Evolutionary conservation across 2,329 filamentous ascomycete species (phyloP).

Genomic region (Tolypocladium amazonense): DNA sequence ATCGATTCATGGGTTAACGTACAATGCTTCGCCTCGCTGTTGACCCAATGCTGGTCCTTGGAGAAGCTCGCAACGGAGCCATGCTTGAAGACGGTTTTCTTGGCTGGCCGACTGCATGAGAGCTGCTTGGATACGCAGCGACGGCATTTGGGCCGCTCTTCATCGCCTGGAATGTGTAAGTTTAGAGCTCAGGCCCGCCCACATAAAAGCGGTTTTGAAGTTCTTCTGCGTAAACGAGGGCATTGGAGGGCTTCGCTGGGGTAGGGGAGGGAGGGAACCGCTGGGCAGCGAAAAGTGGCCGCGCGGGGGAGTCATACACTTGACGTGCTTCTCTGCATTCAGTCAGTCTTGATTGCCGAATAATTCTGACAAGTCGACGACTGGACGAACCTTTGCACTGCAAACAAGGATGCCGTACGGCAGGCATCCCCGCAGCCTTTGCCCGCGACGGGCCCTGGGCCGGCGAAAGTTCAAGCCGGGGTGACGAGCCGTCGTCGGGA

Average conservation of each 20-base stretch:
- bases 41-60: constrained; percentile 25
- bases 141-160: constrained; percentile 24
- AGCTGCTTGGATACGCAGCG: constrained; percentile 22
- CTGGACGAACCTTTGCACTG: constrained; percentile 21
- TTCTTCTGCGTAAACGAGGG: too few species aligned
- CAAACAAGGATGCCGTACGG: constrained; percentile 20
- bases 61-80: constrained; percentile 20
- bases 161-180: constrained; percentile 19
- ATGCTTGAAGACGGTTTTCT: constrained; percentile 25
- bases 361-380: too few species aligned
- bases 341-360: constrained; percentile 3
- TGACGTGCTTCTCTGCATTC: constrained; percentile 21
- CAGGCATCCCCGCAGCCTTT: constrained; percentile 13
- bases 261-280: too few species aligned
- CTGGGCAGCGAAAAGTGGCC: too few species aligned
- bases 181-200: neutral
- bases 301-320: constrained; percentile 15
- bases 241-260: too few species aligned
- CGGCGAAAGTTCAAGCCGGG: constrained; percentile 1
- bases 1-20: constrained; percentile 1
- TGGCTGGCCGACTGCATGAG: constrained; percentile 21
- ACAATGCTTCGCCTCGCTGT: constrained; percentile 23
- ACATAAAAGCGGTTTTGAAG: neutral
- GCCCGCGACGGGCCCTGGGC: neutral
- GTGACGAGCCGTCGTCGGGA: neutral